Base-by-base conservation (phyloP, 257 asterid species). In the Anisodus tanguticus region DNA sequence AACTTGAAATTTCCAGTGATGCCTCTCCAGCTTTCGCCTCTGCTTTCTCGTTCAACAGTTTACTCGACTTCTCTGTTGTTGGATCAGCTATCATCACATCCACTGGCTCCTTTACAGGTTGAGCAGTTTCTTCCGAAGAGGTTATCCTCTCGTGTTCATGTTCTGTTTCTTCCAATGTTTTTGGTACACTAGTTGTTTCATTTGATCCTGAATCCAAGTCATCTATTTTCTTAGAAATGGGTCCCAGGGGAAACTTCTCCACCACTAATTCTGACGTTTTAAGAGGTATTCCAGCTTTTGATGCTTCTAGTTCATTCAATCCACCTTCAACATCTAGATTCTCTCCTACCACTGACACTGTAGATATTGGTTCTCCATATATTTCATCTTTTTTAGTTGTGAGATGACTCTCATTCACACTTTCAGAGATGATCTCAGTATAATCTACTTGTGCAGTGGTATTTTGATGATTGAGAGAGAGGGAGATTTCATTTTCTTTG, bases 211-310 rank as follows among this genome's bases (percentile, higher is more conserved):
- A 91, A 82, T 83, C 91, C 82, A 83, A 71, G 72, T 58, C 84
- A 69, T 84, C 67, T 79, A 86, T 79, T 62, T 84, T 81, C 85
- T 55, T 86, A 43, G 90, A 84, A 69, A 93, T 84, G 16, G 97
- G 93, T 84, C 90, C 87, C 47, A 89, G 58, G 4, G 98, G 98
- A 89, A 95, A 95, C 76, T 86, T 92, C 90, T 95, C 99, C 86
- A 94, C 97, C 15, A 86, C 85, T 70, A 90, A 85, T 80, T 88
- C 92, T 17, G 85, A 35, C 43, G 49, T 79, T 16, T 26, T 43
- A 39, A 16, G 74, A 39, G 79, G 63, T 10, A 37, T 80, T 55
- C 63, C 86, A 53, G 45, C 45, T 45, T 78, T 22, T 84, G 86
- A 84, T 85, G 68, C 82, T 62, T 82, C 84, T 31, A 54, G 35